phyloP scores from a whole-genome alignment of 1,284 basidiomycete species.

The Austroboletus novae-zelandiae region DNA sequence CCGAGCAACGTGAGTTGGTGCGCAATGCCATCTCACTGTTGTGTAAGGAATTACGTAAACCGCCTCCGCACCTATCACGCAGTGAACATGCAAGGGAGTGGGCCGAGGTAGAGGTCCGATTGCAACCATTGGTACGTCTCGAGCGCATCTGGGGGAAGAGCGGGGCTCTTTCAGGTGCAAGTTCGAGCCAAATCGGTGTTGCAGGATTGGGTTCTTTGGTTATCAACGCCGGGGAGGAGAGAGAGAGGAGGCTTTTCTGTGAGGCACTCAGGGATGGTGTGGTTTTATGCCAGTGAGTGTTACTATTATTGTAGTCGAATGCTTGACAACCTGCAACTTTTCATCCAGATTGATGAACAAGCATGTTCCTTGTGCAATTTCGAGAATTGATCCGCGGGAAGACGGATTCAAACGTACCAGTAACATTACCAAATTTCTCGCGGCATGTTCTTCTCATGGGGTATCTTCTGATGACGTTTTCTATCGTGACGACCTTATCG shows the following conservation, averaged over 20 bases:
- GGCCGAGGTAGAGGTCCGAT: slow-evolving; percentile 71
- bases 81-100: slow-evolving; percentile 53
- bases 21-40: slow-evolving; percentile 59
- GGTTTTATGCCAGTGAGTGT: slow-evolving; percentile 80
- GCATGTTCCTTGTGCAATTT: slow-evolving; percentile 57
- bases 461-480: slow-evolving; percentile 64
- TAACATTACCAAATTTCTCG: slow-evolving; percentile 74
- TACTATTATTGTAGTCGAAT: background rate
- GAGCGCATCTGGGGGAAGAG: slow-evolving; percentile 70
- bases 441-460: slow-evolving; percentile 64
- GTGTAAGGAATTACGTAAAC: slow-evolving; percentile 61
- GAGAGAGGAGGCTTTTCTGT: slow-evolving; percentile 68
- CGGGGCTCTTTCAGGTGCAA: slow-evolving; percentile 38
- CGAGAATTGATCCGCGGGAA: slow-evolving; percentile 65
- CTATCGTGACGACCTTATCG: slow-evolving; percentile 64
- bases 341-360: slow-evolving; percentile 67
- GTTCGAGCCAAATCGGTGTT: slow-evolving; percentile 43
- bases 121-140: slow-evolving; percentile 57
- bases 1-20: slow-evolving; percentile 61
- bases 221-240: slow-evolving; percentile 62
- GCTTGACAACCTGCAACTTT: background rate
- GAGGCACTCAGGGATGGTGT: slow-evolving; percentile 81
- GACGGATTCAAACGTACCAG: slow-evolving; percentile 61
- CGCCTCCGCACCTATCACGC: slow-evolving; percentile 50
- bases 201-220: slow-evolving; percentile 35